Base-by-base conservation (phyloP, 2,329 filamentous ascomycete species). In the Fusarium pseudocircinatum region DNA sequence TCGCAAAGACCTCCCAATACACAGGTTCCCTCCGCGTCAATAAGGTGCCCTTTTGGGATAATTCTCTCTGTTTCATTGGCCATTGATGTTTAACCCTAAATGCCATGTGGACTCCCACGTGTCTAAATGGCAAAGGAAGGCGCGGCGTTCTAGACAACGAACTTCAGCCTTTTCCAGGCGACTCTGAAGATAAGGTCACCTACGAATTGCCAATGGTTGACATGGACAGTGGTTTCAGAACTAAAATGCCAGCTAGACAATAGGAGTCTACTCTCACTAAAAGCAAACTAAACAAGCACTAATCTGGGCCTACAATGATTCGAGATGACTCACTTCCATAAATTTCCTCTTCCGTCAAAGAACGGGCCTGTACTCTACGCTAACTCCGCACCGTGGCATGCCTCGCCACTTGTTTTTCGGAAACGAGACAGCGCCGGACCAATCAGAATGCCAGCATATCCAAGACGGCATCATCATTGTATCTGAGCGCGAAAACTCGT, bases 21-120 rank as follows among this genome's bases (percentile, higher is more conserved):
- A 10, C 9, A 28, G 4, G 2, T 46, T 46, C 8, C 10, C 13
- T 12, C 4, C 15, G 1, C 0, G 7, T 46, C 9, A 14, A 4
- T 1, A 9, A n/a, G n/a, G 20, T 11, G 10, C 43, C 26, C 26
- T 22, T 46, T 46, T 28, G 7, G 43, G 18, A 46, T 4, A 13
- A 15, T 37, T 16, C 9, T 18, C 36, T 37, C 16, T 37, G 36
- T 37, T 18, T 18, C 18, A 37, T 37, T 37, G 16, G 36, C 16
- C 9, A 37, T 37, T 11, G 36, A 18, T 18, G 36, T 36, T 36
- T 36, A 36, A 36, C 0, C 34, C 16, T 36, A 37, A 37, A 4
- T 6, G 36, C 36, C 16, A 37, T 18, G 36, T 37, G 16, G 36
- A 20, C 9, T 37, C 18, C 36, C 6, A 18, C 36, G 36, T 10